Evolutionary conservation across 495 filamentous ascomycete genomes (phyloP), one percentile per base, ranked within the genome.

Genomic region (Hyaloscypha bicolor): DNA sequence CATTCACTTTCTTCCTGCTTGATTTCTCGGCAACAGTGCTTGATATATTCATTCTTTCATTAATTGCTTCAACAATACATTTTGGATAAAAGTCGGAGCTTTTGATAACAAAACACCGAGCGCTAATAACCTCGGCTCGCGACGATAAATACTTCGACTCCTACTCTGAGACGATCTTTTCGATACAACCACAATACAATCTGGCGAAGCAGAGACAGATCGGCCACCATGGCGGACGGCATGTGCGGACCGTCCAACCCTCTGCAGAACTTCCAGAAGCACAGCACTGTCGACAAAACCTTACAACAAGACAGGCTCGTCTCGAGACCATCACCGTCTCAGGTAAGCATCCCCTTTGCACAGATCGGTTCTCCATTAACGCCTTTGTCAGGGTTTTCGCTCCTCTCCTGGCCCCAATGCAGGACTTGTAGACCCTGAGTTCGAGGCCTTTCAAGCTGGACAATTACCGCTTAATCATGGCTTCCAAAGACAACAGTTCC

Each of bases 201-300:
- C 25, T 25, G 25, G 25, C 2, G 25, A 25, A 25, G 25, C 21
- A 5, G 11, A 48, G 33, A 22, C 33, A 61, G 29, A 45, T 48
- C 37, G 3, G 16, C 11, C 73, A 77, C 66, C 76, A 96, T 96
- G 93, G 82, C 89, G 57, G 93, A 96, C 75, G 83, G 84, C 66
- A 82, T 96, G 60, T 98, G 94, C 77, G 93, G 94, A 53, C 93
- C 94, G 30, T 93, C 93, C 12, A 97, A 94, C 78, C 87, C 93
- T 67, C 87, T 95, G 48, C 91, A 95, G 74, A 91, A 86, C 72
- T 90, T 97, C 71, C 86, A 92, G 71, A 90, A 94, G 70, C 93
- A 97, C 78, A 81, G 87, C 5, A 84, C 88, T 12, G 84, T 87
- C 56, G 92, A 98, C 75, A 83, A 91, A 21, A 89, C 90, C 6